Evolutionary conservation across 169 alveolate species (phyloP), one percentile per base, ranked within the genome.

Genomic region (Neospora caninum): DNA sequence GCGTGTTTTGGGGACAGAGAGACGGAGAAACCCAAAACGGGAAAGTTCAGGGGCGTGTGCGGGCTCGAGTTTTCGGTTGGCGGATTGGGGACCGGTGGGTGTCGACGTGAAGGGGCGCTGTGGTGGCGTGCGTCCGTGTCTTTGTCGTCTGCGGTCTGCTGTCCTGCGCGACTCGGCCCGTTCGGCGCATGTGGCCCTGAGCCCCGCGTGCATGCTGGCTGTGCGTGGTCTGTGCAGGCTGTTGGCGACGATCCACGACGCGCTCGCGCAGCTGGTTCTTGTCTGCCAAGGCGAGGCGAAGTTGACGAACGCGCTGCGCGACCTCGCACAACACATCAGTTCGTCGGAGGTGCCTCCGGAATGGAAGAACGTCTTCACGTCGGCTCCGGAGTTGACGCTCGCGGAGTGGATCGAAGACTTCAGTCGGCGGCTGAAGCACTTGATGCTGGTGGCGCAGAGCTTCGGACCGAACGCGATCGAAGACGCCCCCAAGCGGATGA

Each of bases 361-460:
- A 92, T 98, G 99, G 99, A 95, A 86, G 53, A 84, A 80, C 84
- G 93, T 95, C 53, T 98, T 97, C 88, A 93, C 96, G 39, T 95
- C 97, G 16, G 96, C 97, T 4, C 95, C 96, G 49, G 88, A 69
- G 83, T 92, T 97, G 91, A 95, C 97, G 80, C 97, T 98, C 39
- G 96, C 98, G 84, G 98, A 97, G 94, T 98, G 99, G 99, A 88
- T 98, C 27, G 95, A 96, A 27, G 99, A 98, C 91, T 98, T 98
- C 88, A 94, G 94, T 88, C 96, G 96, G 69, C 97, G 99, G 93
- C 92, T 97, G 31, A 96, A 96, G 67, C 98, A 98, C 92, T 91
- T 97, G 43, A 31, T 73, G 67, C 53, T 91, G 70, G 93, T 94
- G n/a, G 80, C 93, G 34, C 58, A 73, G 29, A 80, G 80, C 31